These are phyloP conservation scores for Tetrastigma voinierianum DNA, from an alignment of 164 flowering plant genomes.

Conservation along the genomic window DNA sequence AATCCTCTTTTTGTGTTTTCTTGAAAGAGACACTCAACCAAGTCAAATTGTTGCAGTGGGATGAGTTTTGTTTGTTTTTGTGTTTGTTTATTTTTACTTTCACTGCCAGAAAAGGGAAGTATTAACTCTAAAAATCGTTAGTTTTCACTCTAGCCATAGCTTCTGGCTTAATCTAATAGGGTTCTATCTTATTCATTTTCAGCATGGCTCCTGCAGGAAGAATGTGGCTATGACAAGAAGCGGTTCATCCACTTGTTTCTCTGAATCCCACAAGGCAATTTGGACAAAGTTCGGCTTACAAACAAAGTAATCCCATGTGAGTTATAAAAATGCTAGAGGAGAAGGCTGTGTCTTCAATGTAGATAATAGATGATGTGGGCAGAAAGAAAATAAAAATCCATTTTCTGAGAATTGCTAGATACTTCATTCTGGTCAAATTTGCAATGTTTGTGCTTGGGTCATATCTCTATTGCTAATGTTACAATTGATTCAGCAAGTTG, in stretches of 20 bases:
- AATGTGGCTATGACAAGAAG: slow-evolving; percentile 86
- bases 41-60: no score
- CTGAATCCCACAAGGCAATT: slow-evolving; percentile 85
- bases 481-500: background rate
- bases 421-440: no score
- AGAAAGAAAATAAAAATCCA: background rate
- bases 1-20: no score
- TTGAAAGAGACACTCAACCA: no score
- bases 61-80: no score
- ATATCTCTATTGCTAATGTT: background rate
- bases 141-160: no score
- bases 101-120: no score
- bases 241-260: slow-evolving; percentile 83
- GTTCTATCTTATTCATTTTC: slow-evolving; percentile 5
- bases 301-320: slow-evolving; percentile 44
- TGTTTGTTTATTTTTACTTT: no score
- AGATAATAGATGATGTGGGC: slow-evolving; percentile 95
- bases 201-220: slow-evolving; percentile 87
- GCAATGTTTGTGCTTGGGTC: background rate
- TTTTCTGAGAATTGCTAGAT: no score
- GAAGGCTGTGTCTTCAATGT: slow-evolving; percentile 90
- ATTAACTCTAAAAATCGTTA: no score
- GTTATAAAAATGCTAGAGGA: slow-evolving; percentile 55
- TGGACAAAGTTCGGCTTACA: slow-evolving; percentile 89
- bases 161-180: background rate